Conservation (phyloP, 2,329 filamentous ascomycete species). For the Lasiodiplodia gonubiensis region DNA sequence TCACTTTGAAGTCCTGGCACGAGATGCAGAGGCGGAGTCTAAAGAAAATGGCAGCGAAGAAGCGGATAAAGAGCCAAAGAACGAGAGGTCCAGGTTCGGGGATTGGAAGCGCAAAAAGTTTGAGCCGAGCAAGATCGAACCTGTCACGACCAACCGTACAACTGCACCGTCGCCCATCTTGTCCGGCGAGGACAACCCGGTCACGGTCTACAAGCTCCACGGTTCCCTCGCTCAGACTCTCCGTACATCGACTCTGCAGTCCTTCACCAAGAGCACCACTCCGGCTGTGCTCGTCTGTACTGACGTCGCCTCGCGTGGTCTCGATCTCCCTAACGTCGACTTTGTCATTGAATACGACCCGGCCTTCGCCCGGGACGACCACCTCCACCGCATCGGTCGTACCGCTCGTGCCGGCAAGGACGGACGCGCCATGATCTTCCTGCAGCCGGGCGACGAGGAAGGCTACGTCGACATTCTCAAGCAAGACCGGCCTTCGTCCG, state of each 20-base stretch:
- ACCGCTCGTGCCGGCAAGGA: slow-evolving; percentile 91
- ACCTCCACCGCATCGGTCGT: slow-evolving; percentile 91
- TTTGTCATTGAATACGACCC: slow-evolving; percentile 96
- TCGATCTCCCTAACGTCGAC: slow-evolving; percentile 94
- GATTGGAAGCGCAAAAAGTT: not conserved
- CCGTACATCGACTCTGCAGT: slow-evolving; percentile 81
- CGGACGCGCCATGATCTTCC: slow-evolving; percentile 85
- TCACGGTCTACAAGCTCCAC: slow-evolving; percentile 86
- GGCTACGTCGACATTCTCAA: slow-evolving; percentile 82
- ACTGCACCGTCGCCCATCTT: slow-evolving; percentile 65
- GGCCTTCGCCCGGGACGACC: slow-evolving; percentile 89
- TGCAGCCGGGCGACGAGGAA: slow-evolving; percentile 90
- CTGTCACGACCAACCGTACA: slow-evolving; percentile 60
- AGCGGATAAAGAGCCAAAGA: slow-evolving; percentile 33
- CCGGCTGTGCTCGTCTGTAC: slow-evolving; percentile 89
- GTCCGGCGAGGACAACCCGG: slow-evolving; percentile 75
- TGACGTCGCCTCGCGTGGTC: slow-evolving; percentile 91
- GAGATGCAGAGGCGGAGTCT: not conserved
- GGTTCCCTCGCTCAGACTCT: slow-evolving; percentile 88
- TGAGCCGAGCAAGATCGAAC: slow-evolving; percentile 31
- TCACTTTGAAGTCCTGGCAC: slow-evolving; percentile 81
- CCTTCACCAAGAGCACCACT: slow-evolving; percentile 75
- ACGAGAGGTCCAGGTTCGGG: slow-evolving; percentile 32
- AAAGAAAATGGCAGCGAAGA: slow-evolving; percentile 25
- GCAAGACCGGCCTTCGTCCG: slow-evolving; percentile 37